Evolutionary conservation across 305 asterid species (phyloP).

Genomic region (Fraxinus ornus): DNA sequence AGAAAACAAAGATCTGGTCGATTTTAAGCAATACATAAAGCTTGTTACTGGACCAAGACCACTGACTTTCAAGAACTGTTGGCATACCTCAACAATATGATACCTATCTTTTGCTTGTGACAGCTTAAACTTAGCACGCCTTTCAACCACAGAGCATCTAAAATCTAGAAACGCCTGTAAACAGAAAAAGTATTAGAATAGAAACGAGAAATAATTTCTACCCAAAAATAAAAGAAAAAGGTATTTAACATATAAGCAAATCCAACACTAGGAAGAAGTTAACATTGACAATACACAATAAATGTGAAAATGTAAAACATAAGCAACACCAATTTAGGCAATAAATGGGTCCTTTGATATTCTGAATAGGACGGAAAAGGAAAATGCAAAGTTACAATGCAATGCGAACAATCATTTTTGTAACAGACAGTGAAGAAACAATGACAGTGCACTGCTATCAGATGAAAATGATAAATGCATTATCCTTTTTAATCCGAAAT

Average conservation of each 20-base stretch:
- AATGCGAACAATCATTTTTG: background rate
- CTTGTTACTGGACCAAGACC: background rate
- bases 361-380: background rate
- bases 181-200: slow-evolving; percentile 15
- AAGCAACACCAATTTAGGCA: background rate
- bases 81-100: slow-evolving; percentile 90
- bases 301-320: background rate
- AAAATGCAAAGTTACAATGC: background rate
- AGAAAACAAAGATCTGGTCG: background rate
- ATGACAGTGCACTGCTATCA: background rate
- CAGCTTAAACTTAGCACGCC: slow-evolving; percentile 80
- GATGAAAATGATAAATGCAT: background rate
- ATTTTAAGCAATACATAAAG: slow-evolving; percentile 13
- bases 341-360: background rate
- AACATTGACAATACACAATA: background rate
- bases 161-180: slow-evolving; percentile 92
- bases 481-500: background rate
- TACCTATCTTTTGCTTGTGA: slow-evolving; percentile 82
- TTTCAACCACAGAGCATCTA: slow-evolving; percentile 89
- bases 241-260: background rate
- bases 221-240: background rate
- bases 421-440: background rate
- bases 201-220: background rate
- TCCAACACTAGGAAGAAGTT: slow-evolving; percentile 14
- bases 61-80: slow-evolving; percentile 16